A percentile compares a stretch with the other conserved stretches of the same genome.
phyloP scores from a whole-genome alignment of 306 rosid genomes.

The Medicago arabica region DNA sequence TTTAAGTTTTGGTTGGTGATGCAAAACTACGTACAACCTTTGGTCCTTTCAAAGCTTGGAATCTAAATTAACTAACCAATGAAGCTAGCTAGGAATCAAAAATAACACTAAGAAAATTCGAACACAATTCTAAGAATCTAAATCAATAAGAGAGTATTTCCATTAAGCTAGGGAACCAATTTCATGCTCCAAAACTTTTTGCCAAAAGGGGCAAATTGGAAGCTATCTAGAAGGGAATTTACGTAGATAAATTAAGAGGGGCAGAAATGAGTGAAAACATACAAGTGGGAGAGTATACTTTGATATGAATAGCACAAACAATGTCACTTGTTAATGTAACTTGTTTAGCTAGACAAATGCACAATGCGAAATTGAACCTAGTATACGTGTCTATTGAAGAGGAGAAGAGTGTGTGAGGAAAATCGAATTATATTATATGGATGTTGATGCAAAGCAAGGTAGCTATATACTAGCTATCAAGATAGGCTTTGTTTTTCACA shows the following conservation, averaged over 20 bases:
- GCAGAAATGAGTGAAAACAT: slow-evolving; percentile 31
- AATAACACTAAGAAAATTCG: neutral
- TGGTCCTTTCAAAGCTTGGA: slow-evolving; percentile 39
- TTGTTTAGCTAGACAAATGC: slow-evolving; percentile 43
- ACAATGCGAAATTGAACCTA: slow-evolving; percentile 22
- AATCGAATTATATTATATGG: slow-evolving; percentile 30
- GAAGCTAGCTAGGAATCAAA: slow-evolving; percentile 12
- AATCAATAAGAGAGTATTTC: slow-evolving; percentile 41
- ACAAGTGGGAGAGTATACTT: slow-evolving; percentile 27
- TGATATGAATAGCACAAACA: slow-evolving; percentile 40
- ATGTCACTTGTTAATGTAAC: slow-evolving; percentile 30
- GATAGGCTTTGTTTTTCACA: slow-evolving; percentile 38
- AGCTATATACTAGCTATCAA: slow-evolving; percentile 22
- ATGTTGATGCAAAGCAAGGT: slow-evolving; percentile 46
- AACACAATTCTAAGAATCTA: slow-evolving; percentile 43
- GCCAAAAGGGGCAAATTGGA: slow-evolving; percentile 43
- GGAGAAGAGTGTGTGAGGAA: slow-evolving; percentile 18
- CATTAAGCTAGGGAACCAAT: slow-evolving; percentile 38
- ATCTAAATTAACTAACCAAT: slow-evolving; percentile 19
- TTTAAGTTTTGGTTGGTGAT: neutral
- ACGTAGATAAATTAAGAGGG: slow-evolving; percentile 23
- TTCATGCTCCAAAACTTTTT: slow-evolving; percentile 41
- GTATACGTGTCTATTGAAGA: slow-evolving; percentile 39
- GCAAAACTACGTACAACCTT: slow-evolving; percentile 37
- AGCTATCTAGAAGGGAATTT: slow-evolving; percentile 50